A percentile compares a stretch with the other conserved stretches of the same genome.
These are phyloP conservation scores for Sicyos edulis DNA, from an alignment of 306 rosid species.

Conservation along the genomic window DNA sequence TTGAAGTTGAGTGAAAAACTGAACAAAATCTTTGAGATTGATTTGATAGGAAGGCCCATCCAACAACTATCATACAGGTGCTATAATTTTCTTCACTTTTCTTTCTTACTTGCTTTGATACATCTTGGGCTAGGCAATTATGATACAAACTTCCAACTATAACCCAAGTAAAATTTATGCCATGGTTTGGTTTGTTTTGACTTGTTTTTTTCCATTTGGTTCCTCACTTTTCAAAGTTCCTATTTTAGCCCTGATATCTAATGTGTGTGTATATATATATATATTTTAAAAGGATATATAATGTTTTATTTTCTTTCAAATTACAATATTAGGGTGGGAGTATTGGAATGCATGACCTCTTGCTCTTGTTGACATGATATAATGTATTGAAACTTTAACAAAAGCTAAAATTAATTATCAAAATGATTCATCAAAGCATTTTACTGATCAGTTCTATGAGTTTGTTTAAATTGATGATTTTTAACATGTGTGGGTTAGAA, in stretches of 20 bases:
- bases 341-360: too few species aligned
- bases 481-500: too few species aligned
- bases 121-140: slow-evolving; percentile 1
- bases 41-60: slow-evolving; percentile 18
- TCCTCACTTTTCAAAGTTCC: not conserved
- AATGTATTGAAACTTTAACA: too few species aligned
- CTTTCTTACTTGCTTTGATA: not conserved
- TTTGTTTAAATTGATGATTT: too few species aligned
- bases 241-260: not conserved
- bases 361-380: too few species aligned
- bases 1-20: not conserved
- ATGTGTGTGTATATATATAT: too few species aligned
- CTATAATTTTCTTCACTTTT: not conserved
- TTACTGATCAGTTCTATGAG: too few species aligned
- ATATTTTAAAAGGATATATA: too few species aligned
- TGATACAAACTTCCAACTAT: slow-evolving; percentile 7
- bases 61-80: not conserved
- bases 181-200: not conserved
- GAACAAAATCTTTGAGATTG: slow-evolving; percentile 12
- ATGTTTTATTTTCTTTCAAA: too few species aligned
- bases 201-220: not conserved
- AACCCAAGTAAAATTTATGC: not conserved
- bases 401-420: too few species aligned
- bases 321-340: too few species aligned
- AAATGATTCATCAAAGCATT: too few species aligned